These are phyloP conservation scores for Nepenthes gracilis DNA, from an alignment of 148 eudicot species.

Conservation along the genomic window DNA sequence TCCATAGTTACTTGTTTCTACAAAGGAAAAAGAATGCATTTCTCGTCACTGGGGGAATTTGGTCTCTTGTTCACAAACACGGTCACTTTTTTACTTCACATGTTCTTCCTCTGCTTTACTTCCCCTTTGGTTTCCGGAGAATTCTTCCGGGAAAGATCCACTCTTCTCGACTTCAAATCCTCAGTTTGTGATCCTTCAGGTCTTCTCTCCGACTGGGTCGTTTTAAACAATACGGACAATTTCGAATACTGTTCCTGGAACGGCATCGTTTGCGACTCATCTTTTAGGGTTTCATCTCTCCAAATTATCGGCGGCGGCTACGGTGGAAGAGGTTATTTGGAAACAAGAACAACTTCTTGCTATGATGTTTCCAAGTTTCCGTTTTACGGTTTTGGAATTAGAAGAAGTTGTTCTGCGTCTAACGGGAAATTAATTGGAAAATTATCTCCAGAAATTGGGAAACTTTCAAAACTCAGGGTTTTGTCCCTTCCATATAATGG, in stretches of 20 bases:
- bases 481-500: conserved; percentile 54
- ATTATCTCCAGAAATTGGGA: conserved; percentile 23
- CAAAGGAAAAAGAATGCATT: no score
- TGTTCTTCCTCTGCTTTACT: no score
- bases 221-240: not conserved
- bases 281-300: conserved; percentile 26
- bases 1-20: no score
- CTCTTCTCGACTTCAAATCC: conserved; percentile 37
- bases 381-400: conserved; percentile 44
- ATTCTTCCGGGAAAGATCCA: conserved; percentile 16
- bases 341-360: conserved; percentile 13
- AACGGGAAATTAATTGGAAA: conserved; percentile 33
- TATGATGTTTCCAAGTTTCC: conserved; percentile 23
- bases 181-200: conserved; percentile 45
- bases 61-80: no score
- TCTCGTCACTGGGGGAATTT: no score
- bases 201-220: conserved; percentile 37
- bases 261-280: conserved; percentile 49
- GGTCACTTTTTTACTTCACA: no score
- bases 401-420: conserved; percentile 28
- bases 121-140: not conserved
- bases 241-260: conserved; percentile 59
- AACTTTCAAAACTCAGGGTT: conserved; percentile 45
- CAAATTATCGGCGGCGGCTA: conserved; percentile 9
- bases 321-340: conserved; percentile 22